Evolutionary conservation across 2,329 filamentous ascomycete genomes (phyloP), one percentile per base, ranked within the genome.

Genomic region (Fusarium newnesense): DNA sequence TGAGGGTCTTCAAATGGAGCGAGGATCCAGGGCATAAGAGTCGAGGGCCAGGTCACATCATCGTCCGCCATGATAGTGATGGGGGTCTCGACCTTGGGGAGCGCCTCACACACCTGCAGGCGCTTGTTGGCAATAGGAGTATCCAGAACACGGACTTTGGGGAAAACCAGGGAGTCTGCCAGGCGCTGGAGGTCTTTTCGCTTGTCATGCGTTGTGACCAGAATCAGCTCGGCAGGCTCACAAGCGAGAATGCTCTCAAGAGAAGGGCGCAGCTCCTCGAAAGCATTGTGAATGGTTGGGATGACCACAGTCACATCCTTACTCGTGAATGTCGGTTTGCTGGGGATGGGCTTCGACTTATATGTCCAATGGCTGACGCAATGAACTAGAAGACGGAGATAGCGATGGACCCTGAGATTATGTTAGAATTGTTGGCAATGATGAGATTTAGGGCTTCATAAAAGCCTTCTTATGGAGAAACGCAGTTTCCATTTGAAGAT

Each of bases 11-110:
- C 95, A 72, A 98, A 97, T 1, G 96, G 95, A 9, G 96, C 96
- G 70, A 98, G 86, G 65, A 98, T 93, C 95, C 95, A 98, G 37
- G 92, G 93, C 77, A 97, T 89, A 71, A 97, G 90, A 46, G 93
- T 96, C 21, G 87, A 86, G 7, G 95, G 95, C 93, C 96, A 97
- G 76, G 93, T 95, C 70, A 98, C 96, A 81, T 98, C 96, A 83
- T 98, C 96, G 80, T 98, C 96, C 32, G 95, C 95, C 85, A 98
- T 94, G 77, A 98, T 89, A 42, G 94, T 97, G 79, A 98, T 95
- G 58, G 88, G 85, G 0, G 96, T 98, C 75, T 86, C 87, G 65
- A 98, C 94, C 75, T 94, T 89, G 26, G 95, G 95, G 53, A 98
- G 93, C 7, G 95, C 96, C 80, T 94, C 90, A 81, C 94, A 97